Conservation (phyloP, 2,329 filamentous ascomycete genomes). For the Neonectria sp. region DNA sequence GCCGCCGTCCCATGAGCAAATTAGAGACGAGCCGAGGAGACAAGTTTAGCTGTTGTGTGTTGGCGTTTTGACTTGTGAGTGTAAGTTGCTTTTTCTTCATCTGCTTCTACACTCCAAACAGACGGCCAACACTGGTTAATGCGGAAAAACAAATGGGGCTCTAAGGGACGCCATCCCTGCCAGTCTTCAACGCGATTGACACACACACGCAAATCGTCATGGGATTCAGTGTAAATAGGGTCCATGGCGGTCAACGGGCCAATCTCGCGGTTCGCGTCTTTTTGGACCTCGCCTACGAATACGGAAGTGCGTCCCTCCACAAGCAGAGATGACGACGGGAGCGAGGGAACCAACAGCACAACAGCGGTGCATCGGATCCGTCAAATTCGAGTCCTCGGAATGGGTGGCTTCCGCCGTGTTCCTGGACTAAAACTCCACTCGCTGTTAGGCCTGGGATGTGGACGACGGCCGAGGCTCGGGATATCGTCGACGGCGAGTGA, state of each 20-base stretch:
- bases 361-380: not conserved
- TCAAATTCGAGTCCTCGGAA: not conserved
- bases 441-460: not conserved
- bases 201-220: constrained; percentile 16
- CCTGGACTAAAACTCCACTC: constrained; percentile 24
- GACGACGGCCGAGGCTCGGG: not conserved
- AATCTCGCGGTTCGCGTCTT: constrained; percentile 6
- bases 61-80: not conserved
- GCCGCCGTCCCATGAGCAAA: constrained; percentile 29
- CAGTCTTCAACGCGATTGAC: constrained; percentile 22
- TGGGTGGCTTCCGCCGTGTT: constrained; percentile 16
- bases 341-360: not conserved
- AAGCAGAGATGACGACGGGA: not conserved
- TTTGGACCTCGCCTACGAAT: constrained; percentile 5
- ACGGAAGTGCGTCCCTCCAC: not conserved
- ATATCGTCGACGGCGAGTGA: not conserved
- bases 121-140: not conserved
- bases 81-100: constrained; percentile 32
- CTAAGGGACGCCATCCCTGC: constrained; percentile 21
- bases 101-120: not conserved
- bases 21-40: constrained; percentile 15
- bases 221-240: constrained; percentile 12
- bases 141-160: constrained; percentile 23
- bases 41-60: constrained; percentile 14
- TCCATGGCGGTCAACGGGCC: constrained; percentile 1